Base-by-base conservation (phyloP, 352 stramenopile species). In the Peronospora belbahrii region DNA sequence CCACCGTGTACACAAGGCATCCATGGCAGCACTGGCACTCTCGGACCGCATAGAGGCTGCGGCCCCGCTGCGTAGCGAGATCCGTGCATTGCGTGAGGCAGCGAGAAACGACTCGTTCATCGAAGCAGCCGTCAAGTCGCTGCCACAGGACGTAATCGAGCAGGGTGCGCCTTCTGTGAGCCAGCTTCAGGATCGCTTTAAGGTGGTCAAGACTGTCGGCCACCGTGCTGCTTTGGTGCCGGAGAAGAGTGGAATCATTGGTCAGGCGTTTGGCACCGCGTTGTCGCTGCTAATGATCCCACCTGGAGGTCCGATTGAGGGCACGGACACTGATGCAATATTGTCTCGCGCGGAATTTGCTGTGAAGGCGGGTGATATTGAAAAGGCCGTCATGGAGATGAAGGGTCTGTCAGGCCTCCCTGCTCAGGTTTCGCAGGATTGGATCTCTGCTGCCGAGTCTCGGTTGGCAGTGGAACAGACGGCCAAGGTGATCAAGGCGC, bases 111-210 rank as follows among this genome's bases (percentile, higher is more conserved):
- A 92, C 53, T 56, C 70, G 43, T 71, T 92, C 59, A 87, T 92
- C 27, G 73, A 88, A 11, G 61, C 56, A 19, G 67, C 74, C 3
- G 43, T 92, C 38, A 75, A 84, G 56, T 82, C 65, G 15, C 61
- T 92, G 15, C 70, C 80, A 4, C 59, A 67, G 22, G 42, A 65
- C 9, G 72, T 83, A 27, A 60, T 87, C 34, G 74, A 83, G 15
- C 62, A 88, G 18, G 77, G 80, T 17, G 77, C 74, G 8, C 65
- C 80, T 14, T 92, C 77, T 7, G 76, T 92, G 6, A 52, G 65
- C 13, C 77, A 92, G 56, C 69, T 92, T 33, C 77, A 92, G 61
- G 75, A 88, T 40, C 80, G 80, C 42, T 92, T 92, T 54, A 82
- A 81, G 35, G 74, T 78, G 14, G 80, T 92, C 34, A 85, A 85